A percentile compares a stretch with the other conserved stretches of the same genome.
Evolutionary conservation across 129 eudicot genomes (phyloP).

Genomic region (Centaurea solstitialis): DNA sequence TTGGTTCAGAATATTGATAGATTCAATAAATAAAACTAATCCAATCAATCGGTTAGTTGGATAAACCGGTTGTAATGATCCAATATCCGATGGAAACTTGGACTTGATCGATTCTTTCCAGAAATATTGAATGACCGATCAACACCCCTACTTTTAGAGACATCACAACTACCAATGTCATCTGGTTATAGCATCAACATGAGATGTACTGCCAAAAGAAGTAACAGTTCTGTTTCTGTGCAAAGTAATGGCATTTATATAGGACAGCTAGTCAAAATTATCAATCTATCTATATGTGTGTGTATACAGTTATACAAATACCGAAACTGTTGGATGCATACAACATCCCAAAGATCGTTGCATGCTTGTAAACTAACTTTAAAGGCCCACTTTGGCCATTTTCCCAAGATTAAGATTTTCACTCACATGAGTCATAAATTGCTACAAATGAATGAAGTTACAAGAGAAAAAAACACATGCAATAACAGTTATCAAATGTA

Average conservation of each 20-base stretch:
- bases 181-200: not conserved
- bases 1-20: not conserved
- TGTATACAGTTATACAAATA: no score
- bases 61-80: not conserved
- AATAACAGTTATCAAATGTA: not conserved
- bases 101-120: not conserved
- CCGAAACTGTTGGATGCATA: not conserved
- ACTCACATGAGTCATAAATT: conserved; percentile 4
- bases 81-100: not conserved
- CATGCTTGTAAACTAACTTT: not conserved
- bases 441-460: not conserved
- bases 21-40: not conserved
- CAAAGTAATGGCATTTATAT: not conserved
- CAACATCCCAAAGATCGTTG: not conserved
- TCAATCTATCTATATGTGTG: no score
- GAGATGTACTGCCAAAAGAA: not conserved
- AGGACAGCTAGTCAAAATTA: not conserved
- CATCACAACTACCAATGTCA: not conserved
- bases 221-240: no score
- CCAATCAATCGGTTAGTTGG: not conserved
- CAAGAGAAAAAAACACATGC: not conserved
- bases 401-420: not conserved
- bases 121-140: not conserved
- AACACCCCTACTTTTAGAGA: not conserved
- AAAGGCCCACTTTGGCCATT: not conserved